Base-by-base conservation (phyloP, 2,329 filamentous ascomycete species). In the Clonostachys sp. region DNA sequence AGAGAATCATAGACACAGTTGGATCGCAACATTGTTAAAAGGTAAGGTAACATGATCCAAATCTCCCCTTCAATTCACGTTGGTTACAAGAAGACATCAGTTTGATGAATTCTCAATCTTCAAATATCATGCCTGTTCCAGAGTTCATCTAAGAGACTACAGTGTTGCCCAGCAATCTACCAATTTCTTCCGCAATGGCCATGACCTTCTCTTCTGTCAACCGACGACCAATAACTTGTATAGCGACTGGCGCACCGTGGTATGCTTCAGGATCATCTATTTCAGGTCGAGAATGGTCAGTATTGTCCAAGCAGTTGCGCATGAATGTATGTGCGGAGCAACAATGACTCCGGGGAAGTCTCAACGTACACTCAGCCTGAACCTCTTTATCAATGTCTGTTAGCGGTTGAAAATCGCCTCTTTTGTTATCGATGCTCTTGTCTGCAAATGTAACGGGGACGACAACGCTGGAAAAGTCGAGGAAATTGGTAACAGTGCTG, bases 391-490 rank as follows among this genome's bases (percentile, higher is more conserved):
- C 59, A 9, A 55, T 41, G 2, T 59, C 47, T 2, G 45, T 55
- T 36, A 58, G 17, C 4, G 58, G 57, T 24, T 45, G 39, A 40
- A 48, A 58, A 2, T 36, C 38, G 17, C 57, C 47, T 18, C 10
- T 30, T 30, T 55, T 48, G 16, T 47, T 38, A 48, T 74, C 71
- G 0, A 70, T 39, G 3, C 50, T 49, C 53, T 68, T 66, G 48
- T 73, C 66, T 1, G 68, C 68, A 45, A 62, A 66, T 0, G 68
- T 71, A 4, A 75, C 67, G 0, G 73, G 73, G 6, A 75, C 62
- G 2, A 70, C 69, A 12, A 70, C 66, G 41, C 63, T 68, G 3
- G 69, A 68, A 36, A 64, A 66, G 42, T 72, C 68, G 2, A 71
- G 55, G 17, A 65, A 48, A 46, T 71, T 72, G 7, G 70, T 57